Conservation (phyloP, 345 rosid genomes). For the Aethionema arabicum region DNA sequence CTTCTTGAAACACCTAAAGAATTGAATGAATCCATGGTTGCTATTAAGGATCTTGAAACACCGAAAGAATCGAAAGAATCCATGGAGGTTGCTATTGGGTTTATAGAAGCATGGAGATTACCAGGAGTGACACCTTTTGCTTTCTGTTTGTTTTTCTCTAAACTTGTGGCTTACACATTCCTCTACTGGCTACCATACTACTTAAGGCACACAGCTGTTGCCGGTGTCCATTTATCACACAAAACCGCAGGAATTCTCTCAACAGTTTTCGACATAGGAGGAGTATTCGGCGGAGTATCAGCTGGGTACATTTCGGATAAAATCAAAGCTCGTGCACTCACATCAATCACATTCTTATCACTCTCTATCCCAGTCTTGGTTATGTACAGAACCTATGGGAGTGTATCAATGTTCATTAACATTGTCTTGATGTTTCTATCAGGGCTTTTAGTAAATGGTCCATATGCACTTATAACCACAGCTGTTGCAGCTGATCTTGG, state of each 20-base stretch:
- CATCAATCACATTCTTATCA: slow-evolving; percentile 62
- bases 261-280: slow-evolving; percentile 75
- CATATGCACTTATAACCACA: slow-evolving; percentile 83
- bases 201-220: slow-evolving; percentile 90
- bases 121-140: slow-evolving; percentile 87
- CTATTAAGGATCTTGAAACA: too few species aligned
- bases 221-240: slow-evolving; percentile 74
- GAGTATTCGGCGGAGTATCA: slow-evolving; percentile 77
- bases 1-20: too few species aligned
- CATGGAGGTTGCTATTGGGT: slow-evolving; percentile 75
- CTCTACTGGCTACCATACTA: slow-evolving; percentile 93
- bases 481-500: slow-evolving; percentile 98
- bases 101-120: slow-evolving; percentile 85
- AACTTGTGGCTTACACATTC: slow-evolving; percentile 93
- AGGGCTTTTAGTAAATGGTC: slow-evolving; percentile 81
- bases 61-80: too few species aligned
- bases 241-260: slow-evolving; percentile 87
- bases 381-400: slow-evolving; percentile 66
- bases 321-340: slow-evolving; percentile 75
- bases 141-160: slow-evolving; percentile 86
- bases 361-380: slow-evolving; percentile 73
- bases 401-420: slow-evolving; percentile 59
- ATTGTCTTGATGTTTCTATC: slow-evolving; percentile 69
- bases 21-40: too few species aligned
- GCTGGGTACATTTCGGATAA: slow-evolving; percentile 78